Base-by-base conservation (phyloP, 2,329 filamentous ascomycete species). In the Fusarium neocosmosporiellum region DNA sequence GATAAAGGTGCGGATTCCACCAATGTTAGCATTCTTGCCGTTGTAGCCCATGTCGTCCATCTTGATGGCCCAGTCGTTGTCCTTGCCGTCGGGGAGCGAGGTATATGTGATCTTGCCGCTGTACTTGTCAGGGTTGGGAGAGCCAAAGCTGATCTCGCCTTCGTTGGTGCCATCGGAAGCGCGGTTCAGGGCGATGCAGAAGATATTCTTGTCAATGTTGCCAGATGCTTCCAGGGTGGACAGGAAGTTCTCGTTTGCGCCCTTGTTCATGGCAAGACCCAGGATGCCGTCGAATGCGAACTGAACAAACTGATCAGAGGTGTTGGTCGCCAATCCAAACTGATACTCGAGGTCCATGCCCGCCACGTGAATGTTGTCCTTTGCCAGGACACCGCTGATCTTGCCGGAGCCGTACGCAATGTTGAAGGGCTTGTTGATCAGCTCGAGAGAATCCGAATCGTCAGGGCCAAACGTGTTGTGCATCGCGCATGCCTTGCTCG, bases 251-350 rank as follows among this genome's bases (percentile, higher is more conserved):
- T 92, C 88, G 7, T 88, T 87, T 37, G 84, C 85, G 4, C 88
- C 88, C 13, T 86, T 84, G 69, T 87, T 88, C 75, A 91, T 90
- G 18, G 93, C 92, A 27, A 97, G 83, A 5, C 94, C 95, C 4
- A 98, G 84, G 57, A 98, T 97, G 27, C 95, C 95, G 80, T 98
- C 95, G 81, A 97, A 95, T 2, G 94, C 92, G 76, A 96, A 97
- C 60, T 88, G 88, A 31, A 85, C 83, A 80, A 98, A 97, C 71
- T 96, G 91, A 59, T 89, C 82, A 1, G 93, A 94, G 2, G 93
- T 93, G 27, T 87, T 87, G 36, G 88, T 88, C 24, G 93, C 94
- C 67, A 95, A 82, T 6, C 95, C 95, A 77, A 98, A 93, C 4
- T 89, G 85, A 75, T 94, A 87, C 2, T 86, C 80, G 16, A 94